phyloP scores from a whole-genome alignment of 345 rosid genomes.

The Bretschneidera sinensis region DNA sequence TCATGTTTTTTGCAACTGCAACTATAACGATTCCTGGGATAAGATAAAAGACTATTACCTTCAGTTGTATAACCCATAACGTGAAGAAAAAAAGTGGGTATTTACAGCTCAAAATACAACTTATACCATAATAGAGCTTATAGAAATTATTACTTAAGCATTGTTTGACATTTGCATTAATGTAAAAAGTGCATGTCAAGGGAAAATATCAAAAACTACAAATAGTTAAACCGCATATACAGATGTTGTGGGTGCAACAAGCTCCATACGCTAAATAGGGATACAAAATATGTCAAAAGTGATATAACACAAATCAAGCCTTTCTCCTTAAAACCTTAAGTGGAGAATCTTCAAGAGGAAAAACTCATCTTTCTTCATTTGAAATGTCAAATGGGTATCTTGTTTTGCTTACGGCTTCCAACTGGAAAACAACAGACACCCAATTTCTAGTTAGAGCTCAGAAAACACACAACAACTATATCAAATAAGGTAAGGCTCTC shows the following conservation, averaged over 20 bases:
- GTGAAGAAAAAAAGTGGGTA: too few relatives aligned
- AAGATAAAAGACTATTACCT: too few relatives aligned
- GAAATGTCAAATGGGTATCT: constrained; percentile 16
- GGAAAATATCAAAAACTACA: constrained; percentile 3
- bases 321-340: constrained; percentile 18
- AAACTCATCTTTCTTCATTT: constrained; percentile 12
- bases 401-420: constrained; percentile 38
- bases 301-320: constrained; percentile 10
- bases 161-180: too few relatives aligned
- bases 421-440: constrained; percentile 22
- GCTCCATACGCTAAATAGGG: constrained; percentile 16
- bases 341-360: constrained; percentile 19
- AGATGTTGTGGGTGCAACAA: constrained; percentile 11
- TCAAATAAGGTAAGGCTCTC: not conserved
- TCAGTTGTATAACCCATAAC: too few relatives aligned
- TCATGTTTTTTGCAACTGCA: too few relatives aligned
- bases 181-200: not conserved
- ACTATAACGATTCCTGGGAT: too few relatives aligned
- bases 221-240: not conserved
- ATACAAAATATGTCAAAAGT: constrained; percentile 22
- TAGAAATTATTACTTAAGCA: too few relatives aligned
- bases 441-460: not conserved
- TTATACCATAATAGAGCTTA: too few relatives aligned
- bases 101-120: too few relatives aligned
- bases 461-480: not conserved